These are phyloP conservation scores for Lablab purpureus DNA, from an alignment of 306 rosid species.

Conservation along the genomic window DNA sequence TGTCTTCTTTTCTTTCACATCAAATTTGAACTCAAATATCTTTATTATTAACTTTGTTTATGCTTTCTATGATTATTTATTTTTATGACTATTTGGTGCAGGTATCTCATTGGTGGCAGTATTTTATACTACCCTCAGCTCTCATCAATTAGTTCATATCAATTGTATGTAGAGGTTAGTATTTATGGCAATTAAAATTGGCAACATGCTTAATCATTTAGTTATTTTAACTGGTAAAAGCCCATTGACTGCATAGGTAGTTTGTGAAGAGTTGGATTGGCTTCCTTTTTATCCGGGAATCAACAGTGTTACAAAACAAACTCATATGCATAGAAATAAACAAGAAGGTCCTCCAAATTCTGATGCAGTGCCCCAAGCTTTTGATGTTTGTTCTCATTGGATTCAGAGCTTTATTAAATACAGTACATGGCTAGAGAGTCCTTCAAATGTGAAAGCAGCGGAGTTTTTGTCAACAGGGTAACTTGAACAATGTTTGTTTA, in stretches of 20 bases:
- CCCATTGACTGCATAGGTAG: slow-evolving; percentile 69
- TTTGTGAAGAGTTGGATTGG: slow-evolving; percentile 99
- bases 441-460: slow-evolving; percentile 95
- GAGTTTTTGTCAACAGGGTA: slow-evolving; percentile 93
- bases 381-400: slow-evolving; percentile 94
- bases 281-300: slow-evolving; percentile 89
- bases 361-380: slow-evolving; percentile 75
- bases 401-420: slow-evolving; percentile 92
- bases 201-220: slow-evolving; percentile 37
- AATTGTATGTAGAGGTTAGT: slow-evolving; percentile 96
- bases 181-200: slow-evolving; percentile 36
- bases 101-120: slow-evolving; percentile 96
- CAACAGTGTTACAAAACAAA: slow-evolving; percentile 60
- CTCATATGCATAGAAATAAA: slow-evolving; percentile 67
- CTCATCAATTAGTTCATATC: slow-evolving; percentile 96
- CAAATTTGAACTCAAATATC: slow-evolving; percentile 17
- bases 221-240: slow-evolving; percentile 43
- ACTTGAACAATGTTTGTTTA: slow-evolving; percentile 40
- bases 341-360: slow-evolving; percentile 83
- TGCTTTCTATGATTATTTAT: slow-evolving; percentile 43
- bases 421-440: slow-evolving; percentile 89
- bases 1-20: slow-evolving; percentile 21
- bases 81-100: slow-evolving; percentile 52
- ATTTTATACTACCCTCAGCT: slow-evolving; percentile 94
- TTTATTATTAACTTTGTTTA: slow-evolving; percentile 4